These are phyloP conservation scores for Coniochaeta sp. DNA, from an alignment of 2,329 filamentous ascomycete species.

Conservation along the genomic window DNA sequence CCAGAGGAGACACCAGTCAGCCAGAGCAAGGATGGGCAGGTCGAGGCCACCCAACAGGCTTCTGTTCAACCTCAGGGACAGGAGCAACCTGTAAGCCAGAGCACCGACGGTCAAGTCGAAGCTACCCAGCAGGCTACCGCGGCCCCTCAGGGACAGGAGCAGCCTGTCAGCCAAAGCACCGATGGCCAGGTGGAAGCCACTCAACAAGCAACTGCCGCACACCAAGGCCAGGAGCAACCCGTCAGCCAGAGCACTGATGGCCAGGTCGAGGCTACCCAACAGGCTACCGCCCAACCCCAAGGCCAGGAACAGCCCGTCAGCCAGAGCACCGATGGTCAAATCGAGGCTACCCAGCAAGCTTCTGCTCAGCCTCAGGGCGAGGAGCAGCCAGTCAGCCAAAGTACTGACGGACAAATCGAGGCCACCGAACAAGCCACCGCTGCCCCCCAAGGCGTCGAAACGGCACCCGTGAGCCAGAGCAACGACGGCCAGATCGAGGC, in stretches of 20 bases:
- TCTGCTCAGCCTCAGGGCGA: not conserved
- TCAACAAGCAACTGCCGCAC: not conserved
- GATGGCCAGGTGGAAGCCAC: not conserved
- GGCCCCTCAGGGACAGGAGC: not conserved
- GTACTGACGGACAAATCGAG: not conserved
- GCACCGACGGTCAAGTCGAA: not conserved
- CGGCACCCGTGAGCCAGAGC: not conserved
- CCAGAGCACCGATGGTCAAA: constrained; percentile 3
- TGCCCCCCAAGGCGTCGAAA: constrained; percentile 3
- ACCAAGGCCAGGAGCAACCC: not conserved
- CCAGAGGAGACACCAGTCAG: not conserved
- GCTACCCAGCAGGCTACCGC: not conserved
- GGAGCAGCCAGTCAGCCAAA: not conserved
- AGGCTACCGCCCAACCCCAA: constrained; percentile 20
- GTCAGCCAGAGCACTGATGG: not conserved
- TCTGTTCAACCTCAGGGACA: not conserved
- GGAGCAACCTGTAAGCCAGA: not conserved
- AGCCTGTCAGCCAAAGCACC: not conserved
- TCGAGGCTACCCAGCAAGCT: not conserved
- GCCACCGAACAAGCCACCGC: constrained; percentile 8
- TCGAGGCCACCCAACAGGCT: not conserved
- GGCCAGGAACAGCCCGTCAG: constrained; percentile 18
- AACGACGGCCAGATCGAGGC: constrained; percentile 1
- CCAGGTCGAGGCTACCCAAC: constrained; percentile 18
- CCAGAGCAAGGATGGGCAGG: not conserved